Conservation (phyloP, 2,329 filamentous ascomycete genomes). For the Ophiostoma himal-ulmi region DNA sequence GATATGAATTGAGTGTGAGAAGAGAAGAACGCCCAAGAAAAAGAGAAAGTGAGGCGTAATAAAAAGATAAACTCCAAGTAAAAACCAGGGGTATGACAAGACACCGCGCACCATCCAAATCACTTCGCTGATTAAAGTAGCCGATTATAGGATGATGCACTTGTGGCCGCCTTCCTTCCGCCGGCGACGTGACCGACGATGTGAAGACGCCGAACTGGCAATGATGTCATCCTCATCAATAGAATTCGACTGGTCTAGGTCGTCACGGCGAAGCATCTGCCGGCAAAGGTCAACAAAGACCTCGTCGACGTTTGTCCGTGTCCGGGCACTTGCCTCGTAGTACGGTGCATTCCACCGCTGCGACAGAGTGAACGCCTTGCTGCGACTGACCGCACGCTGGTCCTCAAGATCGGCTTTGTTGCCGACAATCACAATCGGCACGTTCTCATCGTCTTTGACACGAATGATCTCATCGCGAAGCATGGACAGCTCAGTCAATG, state of each 20-base stretch:
- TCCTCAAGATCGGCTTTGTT: slow-evolving; percentile 91
- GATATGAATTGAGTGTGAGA: background rate
- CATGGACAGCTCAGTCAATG: slow-evolving; percentile 73
- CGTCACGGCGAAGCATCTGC: slow-evolving; percentile 73
- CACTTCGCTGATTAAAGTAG: no score
- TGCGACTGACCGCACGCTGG: slow-evolving; percentile 69
- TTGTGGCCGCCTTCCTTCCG: slow-evolving; percentile 34
- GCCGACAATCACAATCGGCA: slow-evolving; percentile 83
- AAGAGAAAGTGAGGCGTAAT: background rate
- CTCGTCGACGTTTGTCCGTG: slow-evolving; percentile 82
- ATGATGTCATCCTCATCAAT: slow-evolving; percentile 40
- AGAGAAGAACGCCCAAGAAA: background rate
- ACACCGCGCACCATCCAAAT: no score
- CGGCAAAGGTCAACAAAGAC: slow-evolving; percentile 80
- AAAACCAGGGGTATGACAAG: background rate
- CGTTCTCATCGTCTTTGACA: slow-evolving; percentile 80
- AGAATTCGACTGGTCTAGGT: slow-evolving; percentile 36
- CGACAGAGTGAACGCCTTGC: slow-evolving; percentile 76
- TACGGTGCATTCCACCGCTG: slow-evolving; percentile 85
- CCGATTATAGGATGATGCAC: slow-evolving; percentile 40
- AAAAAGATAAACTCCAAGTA: background rate
- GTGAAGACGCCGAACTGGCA: slow-evolving; percentile 34
- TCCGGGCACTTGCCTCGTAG: slow-evolving; percentile 81
- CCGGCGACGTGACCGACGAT: slow-evolving; percentile 32
- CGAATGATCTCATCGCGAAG: slow-evolving; percentile 84